Evolutionary conservation across 1,284 basidiomycete genomes (phyloP).

Genomic region (Cystobasidium pallidum): DNA sequence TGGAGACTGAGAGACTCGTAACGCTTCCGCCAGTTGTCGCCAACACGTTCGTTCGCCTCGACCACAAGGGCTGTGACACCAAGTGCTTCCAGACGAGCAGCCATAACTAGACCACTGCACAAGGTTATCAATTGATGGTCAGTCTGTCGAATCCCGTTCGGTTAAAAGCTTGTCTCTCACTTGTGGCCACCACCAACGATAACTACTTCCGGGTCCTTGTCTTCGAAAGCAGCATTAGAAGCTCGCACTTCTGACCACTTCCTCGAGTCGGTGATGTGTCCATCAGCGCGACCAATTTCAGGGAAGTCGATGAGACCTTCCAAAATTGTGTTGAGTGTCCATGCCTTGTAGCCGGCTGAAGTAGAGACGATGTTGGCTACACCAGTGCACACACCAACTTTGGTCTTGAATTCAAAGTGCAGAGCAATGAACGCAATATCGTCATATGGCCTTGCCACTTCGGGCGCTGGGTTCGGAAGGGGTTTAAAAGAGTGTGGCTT

Average conservation of each 20-base stretch:
- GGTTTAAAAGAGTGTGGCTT: conserved; percentile 10
- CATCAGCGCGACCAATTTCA: conserved; percentile 2
- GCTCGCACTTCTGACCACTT: neutral
- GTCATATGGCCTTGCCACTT: conserved; percentile 8
- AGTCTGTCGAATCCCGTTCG: too few species aligned
- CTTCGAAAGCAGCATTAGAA: neutral
- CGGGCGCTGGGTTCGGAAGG: conserved; percentile 9
- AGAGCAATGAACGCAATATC: conserved; percentile 66
- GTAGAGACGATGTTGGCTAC: conserved; percentile 54
- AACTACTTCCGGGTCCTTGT: neutral
- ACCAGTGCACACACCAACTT: conserved; percentile 61
- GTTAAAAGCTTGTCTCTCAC: too few species aligned
- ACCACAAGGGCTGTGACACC: conserved; percentile 17
- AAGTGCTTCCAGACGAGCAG: conserved; percentile 26
- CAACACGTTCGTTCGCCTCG: conserved; percentile 18
- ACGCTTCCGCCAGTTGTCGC: conserved; percentile 29
- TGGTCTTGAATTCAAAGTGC: conserved; percentile 66
- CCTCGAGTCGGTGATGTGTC: conserved; percentile 4
- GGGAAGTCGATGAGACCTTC: conserved; percentile 18
- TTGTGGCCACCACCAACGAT: conserved; percentile 21
- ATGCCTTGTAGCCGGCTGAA: conserved; percentile 13
- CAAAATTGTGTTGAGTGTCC: conserved; percentile 17
- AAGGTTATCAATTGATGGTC: too few species aligned
- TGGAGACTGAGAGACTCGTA: conserved; percentile 58
- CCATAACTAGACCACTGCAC: conserved; percentile 43